Conservation (phyloP, 169 alveolate species). For the Eimeria acervulina region DNA sequence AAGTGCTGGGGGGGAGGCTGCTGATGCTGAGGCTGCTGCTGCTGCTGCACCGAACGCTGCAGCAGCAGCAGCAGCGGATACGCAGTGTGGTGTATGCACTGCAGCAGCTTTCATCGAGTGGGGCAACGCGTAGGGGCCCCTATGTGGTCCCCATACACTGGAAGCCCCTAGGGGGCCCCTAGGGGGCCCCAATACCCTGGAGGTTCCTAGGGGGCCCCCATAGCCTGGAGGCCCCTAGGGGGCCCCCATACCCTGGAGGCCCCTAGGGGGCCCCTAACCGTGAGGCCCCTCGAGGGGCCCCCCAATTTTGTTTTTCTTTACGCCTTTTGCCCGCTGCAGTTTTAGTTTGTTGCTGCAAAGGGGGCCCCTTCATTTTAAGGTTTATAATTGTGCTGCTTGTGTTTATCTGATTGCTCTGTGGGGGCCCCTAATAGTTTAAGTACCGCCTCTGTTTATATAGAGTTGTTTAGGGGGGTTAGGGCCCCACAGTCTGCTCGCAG, state of each 20-base stretch:
- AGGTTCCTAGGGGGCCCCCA: not conserved
- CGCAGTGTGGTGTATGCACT: slow-evolving; percentile 23
- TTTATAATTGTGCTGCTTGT: not conserved
- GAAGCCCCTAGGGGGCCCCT: not conserved
- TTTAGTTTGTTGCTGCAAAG: not conserved
- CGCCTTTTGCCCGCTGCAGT: not conserved
- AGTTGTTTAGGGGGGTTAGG: no score
- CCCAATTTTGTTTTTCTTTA: not conserved
- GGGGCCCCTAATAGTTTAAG: no score
- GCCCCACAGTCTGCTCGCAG: no score
- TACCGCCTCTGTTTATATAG: no score
- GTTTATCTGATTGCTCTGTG: no score
- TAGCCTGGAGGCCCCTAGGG: no score
- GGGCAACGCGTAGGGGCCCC: not conserved
- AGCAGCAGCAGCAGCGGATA: slow-evolving; percentile 1
- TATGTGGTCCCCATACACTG: not conserved
- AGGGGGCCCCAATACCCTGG: not conserved
- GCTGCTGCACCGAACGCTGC: slow-evolving; percentile 1
- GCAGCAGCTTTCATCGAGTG: slow-evolving; percentile 19
- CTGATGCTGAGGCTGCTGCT: not conserved
- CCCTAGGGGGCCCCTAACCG: not conserved
- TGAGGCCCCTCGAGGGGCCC: not conserved
- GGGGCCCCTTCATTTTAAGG: slow-evolving; percentile 8
- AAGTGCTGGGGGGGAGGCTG: slow-evolving; percentile 6
- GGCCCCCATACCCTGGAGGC: not conserved